Percentiles rank a stretch among this genome's conserved stretches.
phyloP scores from a whole-genome alignment of 129 eudicot genomes.

The Pittosporum tobira region DNA sequence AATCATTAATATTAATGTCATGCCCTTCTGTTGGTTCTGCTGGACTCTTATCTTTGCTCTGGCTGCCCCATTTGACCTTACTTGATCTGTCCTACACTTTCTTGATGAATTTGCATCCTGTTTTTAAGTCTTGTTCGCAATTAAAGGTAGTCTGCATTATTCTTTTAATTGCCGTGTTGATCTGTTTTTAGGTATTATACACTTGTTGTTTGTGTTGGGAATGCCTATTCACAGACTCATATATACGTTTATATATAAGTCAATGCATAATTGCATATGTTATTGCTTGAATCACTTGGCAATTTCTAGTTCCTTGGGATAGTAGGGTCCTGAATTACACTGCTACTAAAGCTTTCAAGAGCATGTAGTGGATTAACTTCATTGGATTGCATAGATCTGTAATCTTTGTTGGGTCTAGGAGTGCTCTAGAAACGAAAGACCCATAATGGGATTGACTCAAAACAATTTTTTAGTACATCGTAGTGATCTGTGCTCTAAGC shows the following conservation, averaged over 20 bases:
- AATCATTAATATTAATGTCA: constrained; percentile 82
- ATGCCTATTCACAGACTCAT: no score
- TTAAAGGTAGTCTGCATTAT: constrained; percentile 47
- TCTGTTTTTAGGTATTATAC: background rate
- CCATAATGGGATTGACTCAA: background rate
- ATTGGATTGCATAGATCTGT: background rate
- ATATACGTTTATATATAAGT: background rate
- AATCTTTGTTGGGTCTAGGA: background rate
- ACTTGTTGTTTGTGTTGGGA: background rate
- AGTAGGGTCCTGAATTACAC: background rate
- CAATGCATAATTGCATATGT: background rate
- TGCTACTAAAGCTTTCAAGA: background rate
- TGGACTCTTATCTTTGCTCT: constrained; percentile 65
- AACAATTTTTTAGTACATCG: background rate
- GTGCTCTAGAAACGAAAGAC: background rate
- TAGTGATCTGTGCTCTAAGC: background rate
- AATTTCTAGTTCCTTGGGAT: no score
- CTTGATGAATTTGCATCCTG: constrained; percentile 78
- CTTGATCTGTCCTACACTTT: constrained; percentile 95
- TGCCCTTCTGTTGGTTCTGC: constrained; percentile 81
- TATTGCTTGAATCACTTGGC: background rate
- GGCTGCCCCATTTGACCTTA: constrained; percentile 66
- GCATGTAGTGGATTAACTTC: background rate
- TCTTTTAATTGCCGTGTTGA: background rate
- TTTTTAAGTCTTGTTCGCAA: constrained; percentile 63